Conservation (phyloP, 441 rosid genomes). For the Geranium incanum region DNA sequence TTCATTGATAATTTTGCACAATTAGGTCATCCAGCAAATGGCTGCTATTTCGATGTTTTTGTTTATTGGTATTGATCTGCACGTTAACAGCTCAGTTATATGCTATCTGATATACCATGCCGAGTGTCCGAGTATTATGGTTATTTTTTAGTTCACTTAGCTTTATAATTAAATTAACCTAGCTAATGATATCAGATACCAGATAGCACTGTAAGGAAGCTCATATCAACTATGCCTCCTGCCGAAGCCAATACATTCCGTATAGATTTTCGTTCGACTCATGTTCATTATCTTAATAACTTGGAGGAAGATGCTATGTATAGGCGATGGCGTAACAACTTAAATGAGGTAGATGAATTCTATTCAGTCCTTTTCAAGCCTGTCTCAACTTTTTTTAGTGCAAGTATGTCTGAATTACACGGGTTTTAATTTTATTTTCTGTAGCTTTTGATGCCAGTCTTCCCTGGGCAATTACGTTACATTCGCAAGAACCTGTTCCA, state of each 20-base stretch:
- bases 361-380: slow-evolving; percentile 15
- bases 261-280: slow-evolving; percentile 87
- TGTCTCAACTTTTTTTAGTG: slow-evolving; percentile 22
- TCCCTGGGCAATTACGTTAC: slow-evolving; percentile 93
- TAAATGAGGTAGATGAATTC: slow-evolving; percentile 65
- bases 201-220: slow-evolving; percentile 47
- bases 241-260: slow-evolving; percentile 72
- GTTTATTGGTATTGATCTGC: background rate
- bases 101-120: background rate
- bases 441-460: slow-evolving; percentile 97
- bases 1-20: background rate
- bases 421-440: slow-evolving; percentile 23
- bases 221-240: slow-evolving; percentile 58
- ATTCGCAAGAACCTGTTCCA: slow-evolving; percentile 94
- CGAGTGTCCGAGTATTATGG: slow-evolving; percentile 3
- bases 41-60: background rate
- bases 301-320: slow-evolving; percentile 98
- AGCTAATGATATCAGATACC: slow-evolving; percentile 59
- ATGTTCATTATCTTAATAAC: slow-evolving; percentile 93
- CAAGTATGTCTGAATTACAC: slow-evolving; percentile 20
- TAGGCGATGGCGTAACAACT: slow-evolving; percentile 86
- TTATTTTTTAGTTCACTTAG: slow-evolving; percentile 19
- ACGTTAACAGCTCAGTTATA: background rate
- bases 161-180: slow-evolving; percentile 19
- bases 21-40: background rate